A percentile compares a stretch with the other conserved stretches of the same genome.
Evolutionary conservation across 768 basidiomycete genomes (phyloP).

Genomic region (Inosperma sp.): DNA sequence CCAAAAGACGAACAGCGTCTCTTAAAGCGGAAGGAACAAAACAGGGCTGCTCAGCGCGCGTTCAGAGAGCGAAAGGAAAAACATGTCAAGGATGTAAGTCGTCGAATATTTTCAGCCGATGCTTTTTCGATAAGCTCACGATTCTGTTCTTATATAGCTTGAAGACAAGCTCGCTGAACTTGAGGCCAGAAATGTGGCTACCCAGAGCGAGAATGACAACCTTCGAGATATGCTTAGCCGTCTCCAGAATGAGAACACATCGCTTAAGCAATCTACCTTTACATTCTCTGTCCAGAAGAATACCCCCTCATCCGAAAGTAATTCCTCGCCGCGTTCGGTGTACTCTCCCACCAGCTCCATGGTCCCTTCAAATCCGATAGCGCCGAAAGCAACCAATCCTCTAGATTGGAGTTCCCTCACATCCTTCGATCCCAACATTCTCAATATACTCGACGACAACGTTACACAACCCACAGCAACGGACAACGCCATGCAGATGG

Average conservation of each 20-base stretch:
- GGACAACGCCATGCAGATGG: slow-evolving; percentile 56
- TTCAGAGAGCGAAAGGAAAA: slow-evolving; percentile 97
- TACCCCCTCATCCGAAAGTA: slow-evolving; percentile 13
- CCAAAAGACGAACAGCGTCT: slow-evolving; percentile 69
- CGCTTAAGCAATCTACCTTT: slow-evolving; percentile 76
- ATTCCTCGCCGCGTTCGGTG: slow-evolving; percentile 19
- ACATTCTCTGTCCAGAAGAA: slow-evolving; percentile 71
- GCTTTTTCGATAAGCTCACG: slow-evolving; percentile 9
- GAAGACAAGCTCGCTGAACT: slow-evolving; percentile 89
- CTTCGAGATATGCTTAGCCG: slow-evolving; percentile 79
- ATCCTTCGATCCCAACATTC: slow-evolving; percentile 64
- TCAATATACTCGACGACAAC: slow-evolving; percentile 59
- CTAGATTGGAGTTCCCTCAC: slow-evolving; percentile 66
- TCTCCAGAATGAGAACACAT: slow-evolving; percentile 81
- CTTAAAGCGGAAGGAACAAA: slow-evolving; percentile 93
- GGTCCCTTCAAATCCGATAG: slow-evolving; percentile 28
- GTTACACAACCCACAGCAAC: slow-evolving; percentile 48
- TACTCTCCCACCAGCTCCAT: slow-evolving; percentile 29
- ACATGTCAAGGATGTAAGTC: slow-evolving; percentile 90
- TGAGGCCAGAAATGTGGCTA: slow-evolving; percentile 73
- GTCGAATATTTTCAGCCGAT: slow-evolving; percentile 4
- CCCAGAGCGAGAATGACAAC: slow-evolving; percentile 80
- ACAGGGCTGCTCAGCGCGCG: slow-evolving; percentile 93
- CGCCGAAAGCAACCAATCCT: slow-evolving; percentile 39
- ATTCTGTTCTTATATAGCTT: slow-evolving; percentile 44